Evolutionary conservation across 495 filamentous ascomycete genomes (phyloP).

Genomic region (Lineolata rhizophorae): DNA sequence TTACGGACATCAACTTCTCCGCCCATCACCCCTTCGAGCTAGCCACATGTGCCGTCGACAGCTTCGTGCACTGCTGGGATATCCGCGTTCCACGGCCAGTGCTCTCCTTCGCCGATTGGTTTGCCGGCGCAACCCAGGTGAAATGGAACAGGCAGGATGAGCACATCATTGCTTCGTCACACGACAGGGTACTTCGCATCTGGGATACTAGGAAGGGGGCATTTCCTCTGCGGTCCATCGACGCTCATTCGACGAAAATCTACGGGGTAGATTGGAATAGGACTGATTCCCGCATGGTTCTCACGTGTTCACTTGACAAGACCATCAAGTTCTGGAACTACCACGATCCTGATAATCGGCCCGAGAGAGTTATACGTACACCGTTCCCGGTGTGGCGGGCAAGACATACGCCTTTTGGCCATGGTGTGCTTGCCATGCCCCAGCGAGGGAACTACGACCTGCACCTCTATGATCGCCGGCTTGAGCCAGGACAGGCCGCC

Average conservation of each 20-base stretch:
- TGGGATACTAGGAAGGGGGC: conserved; percentile 80
- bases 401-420: conserved; percentile 81
- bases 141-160: conserved; percentile 83
- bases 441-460: conserved; percentile 68
- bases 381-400: conserved; percentile 84
- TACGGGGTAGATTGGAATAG: conserved; percentile 93
- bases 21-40: conserved; percentile 78
- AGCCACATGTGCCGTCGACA: conserved; percentile 82
- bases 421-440: conserved; percentile 75
- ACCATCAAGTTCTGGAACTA: conserved; percentile 94
- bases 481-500: conserved; percentile 21
- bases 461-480: conserved; percentile 62
- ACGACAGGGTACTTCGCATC: conserved; percentile 66
- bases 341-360: conserved; percentile 32
- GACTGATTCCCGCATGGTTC: conserved; percentile 40
- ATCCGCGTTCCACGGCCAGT: conserved; percentile 34
- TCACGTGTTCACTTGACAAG: conserved; percentile 78
- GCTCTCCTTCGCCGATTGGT: conserved; percentile 61
- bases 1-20: conserved; percentile 93
- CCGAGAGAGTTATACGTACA: conserved; percentile 54
- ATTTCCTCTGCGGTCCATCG: conserved; percentile 56
- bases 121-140: conserved; percentile 84
- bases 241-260: conserved; percentile 86
- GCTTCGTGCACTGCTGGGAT: conserved; percentile 89
- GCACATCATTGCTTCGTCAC: conserved; percentile 70